A percentile compares a stretch with the other conserved stretches of the same genome.
Conservation (phyloP, 2,329 filamentous ascomycete species). For the Hymenoscyphus salicellus region DNA sequence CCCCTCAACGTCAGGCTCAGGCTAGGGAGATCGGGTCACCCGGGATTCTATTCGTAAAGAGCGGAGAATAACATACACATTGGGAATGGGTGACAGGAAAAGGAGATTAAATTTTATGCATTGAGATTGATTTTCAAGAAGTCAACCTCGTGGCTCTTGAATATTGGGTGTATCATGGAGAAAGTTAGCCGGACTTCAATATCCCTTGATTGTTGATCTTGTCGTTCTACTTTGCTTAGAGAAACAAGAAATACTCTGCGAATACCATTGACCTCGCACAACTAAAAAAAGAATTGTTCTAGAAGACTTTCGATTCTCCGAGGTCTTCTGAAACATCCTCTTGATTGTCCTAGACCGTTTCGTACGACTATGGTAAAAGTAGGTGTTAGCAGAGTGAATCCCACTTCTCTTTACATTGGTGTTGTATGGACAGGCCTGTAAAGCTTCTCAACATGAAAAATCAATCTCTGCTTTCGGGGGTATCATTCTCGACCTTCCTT, state of each 20-base stretch:
- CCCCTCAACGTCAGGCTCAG: background rate
- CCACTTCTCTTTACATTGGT: no score
- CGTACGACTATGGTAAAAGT: no score
- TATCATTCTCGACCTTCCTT: background rate
- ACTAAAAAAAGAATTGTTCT: no score
- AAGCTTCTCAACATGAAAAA: background rate
- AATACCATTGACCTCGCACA: no score
- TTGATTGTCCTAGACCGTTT: no score
- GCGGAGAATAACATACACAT: background rate
- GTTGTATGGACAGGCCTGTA: background rate
- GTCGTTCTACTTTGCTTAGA: no score
- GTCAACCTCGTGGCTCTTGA: background rate
- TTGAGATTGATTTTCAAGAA: background rate
- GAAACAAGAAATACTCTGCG: no score
- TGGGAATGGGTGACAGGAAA: background rate
- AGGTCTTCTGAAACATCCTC: no score
- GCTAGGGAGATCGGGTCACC: background rate
- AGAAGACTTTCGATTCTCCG: no score
- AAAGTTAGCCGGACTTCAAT: no score
- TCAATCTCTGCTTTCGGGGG: background rate
- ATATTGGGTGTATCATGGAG: background rate
- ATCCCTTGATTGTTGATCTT: no score
- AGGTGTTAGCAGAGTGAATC: no score
- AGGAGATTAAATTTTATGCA: conserved; percentile 6
- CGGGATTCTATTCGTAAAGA: conserved; percentile 3